Percentiles rank a stretch among this genome's conserved stretches.
Conservation (phyloP, 768 basidiomycete genomes). For the Hygrophoropsis aurantiaca region DNA sequence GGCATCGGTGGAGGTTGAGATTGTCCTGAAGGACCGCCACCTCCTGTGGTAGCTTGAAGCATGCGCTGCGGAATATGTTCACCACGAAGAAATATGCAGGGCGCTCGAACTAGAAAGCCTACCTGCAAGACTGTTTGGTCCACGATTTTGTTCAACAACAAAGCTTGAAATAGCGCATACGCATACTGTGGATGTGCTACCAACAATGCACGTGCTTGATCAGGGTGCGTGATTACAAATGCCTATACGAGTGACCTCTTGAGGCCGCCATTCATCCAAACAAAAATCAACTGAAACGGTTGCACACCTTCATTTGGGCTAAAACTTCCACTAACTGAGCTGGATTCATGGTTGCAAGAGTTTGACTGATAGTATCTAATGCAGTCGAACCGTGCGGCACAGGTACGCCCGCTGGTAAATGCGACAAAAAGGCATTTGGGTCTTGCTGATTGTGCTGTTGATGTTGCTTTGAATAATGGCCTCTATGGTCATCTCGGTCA, state of each 20-base stretch:
- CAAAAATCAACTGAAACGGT: slow-evolving; percentile 13
- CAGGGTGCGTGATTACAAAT: slow-evolving; percentile 88
- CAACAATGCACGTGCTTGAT: slow-evolving; percentile 81
- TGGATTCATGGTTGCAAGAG: slow-evolving; percentile 81
- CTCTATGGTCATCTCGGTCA: slow-evolving; percentile 51
- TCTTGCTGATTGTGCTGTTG: slow-evolving; percentile 35
- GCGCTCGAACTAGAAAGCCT: too few relatives aligned
- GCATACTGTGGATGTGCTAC: slow-evolving; percentile 87
- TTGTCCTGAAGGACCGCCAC: slow-evolving; percentile 23
- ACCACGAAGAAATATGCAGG: slow-evolving; percentile 7
- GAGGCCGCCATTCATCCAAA: slow-evolving; percentile 11
- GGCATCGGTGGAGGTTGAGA: slow-evolving; percentile 32
- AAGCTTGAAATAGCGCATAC: slow-evolving; percentile 94
- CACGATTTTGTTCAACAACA: slow-evolving; percentile 91
- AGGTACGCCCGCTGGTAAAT: slow-evolving; percentile 75
- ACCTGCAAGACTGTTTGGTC: slow-evolving; percentile 84
- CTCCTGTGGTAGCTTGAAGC: slow-evolving; percentile 45
- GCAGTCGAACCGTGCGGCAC: slow-evolving; percentile 69
- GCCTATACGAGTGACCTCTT: slow-evolving; percentile 51
- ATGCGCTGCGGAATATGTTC: slow-evolving; percentile 40
- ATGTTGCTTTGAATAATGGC: slow-evolving; percentile 29
- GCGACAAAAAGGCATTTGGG: slow-evolving; percentile 55
- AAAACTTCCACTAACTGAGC: slow-evolving; percentile 88
- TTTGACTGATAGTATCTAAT: slow-evolving; percentile 83
- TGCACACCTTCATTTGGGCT: slow-evolving; percentile 94